Evolutionary conservation across 1,284 basidiomycete species (phyloP), one percentile per base, ranked within the genome.

Genomic region (Caloboletus firmus): DNA sequence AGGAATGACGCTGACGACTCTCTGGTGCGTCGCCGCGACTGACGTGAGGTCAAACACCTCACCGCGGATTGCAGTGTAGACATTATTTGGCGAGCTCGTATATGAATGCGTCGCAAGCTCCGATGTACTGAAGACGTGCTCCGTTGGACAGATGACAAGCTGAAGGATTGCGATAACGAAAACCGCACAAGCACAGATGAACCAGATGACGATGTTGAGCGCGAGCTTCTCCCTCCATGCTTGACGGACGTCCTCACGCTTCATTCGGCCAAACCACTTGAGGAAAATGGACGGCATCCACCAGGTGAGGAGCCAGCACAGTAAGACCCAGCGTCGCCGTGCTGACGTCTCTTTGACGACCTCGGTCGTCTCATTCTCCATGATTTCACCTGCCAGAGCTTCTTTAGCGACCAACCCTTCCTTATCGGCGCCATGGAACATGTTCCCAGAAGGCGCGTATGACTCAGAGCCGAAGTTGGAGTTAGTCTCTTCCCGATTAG

Each of bases 181-280:
- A 54, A 96, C 80, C 4, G 94, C 88, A 63, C 84, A 86, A 22
- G 73, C 86, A 66, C 95, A 98, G 49, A 93, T 79, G 68, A 98
- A 88, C 95, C 95, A 98, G 66, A 99, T 98, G 73, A 98, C 81
- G 57, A 97, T 74, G 74, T 99, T 98, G 72, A 98, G 84, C 4
- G 95, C 92, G 1, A 99, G 79, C 76, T 98, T 99, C 75, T 99
- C 96, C 62, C 95, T 79, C 96, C 95, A 98, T 1, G 96, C 96
- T 74, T 98, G 95, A 41, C 91, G 87, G 39, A 99, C 82, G 65
- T 99, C 97, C 57, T 89, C 74, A 12, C 95, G 87, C 76, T 98
- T 98, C 91, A 99, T 95, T 22, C 92, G 82, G 2, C 92, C 92
- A 52, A 93, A 65, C 69, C 82, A 85, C 17, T 74, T 77, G 43